These are phyloP conservation scores for bread wheat (Triticum aestivum) DNA, from an alignment of 176 grass and related monocot genomes.

Conservation along the genomic window DNA sequence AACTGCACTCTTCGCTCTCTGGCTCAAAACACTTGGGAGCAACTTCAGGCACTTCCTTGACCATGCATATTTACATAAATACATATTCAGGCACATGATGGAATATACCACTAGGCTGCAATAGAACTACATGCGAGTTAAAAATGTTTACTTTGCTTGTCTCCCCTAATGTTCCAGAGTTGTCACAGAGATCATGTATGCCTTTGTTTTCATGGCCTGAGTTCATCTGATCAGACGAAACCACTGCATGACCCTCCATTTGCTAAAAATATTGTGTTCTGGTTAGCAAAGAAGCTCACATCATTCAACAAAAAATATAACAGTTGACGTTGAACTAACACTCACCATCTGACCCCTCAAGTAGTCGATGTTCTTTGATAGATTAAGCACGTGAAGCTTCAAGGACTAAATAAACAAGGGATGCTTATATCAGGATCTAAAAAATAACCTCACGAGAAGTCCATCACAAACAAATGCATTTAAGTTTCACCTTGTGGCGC, in stretches of 20 bases:
- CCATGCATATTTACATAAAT: constrained; percentile 42
- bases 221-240: constrained; percentile 27
- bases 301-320: constrained; percentile 15
- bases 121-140: constrained; percentile 18
- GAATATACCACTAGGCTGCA: not conserved
- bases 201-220: not conserved
- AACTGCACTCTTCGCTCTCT: constrained; percentile 12
- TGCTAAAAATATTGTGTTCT: not conserved
- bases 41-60: constrained; percentile 77
- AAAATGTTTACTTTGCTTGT: constrained; percentile 39
- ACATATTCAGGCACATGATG: constrained; percentile 29
- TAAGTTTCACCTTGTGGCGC: constrained; percentile 59
- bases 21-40: constrained; percentile 25
- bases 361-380: constrained; percentile 76
- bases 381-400: constrained; percentile 88
- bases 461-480: not conserved
- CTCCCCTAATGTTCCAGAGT: constrained; percentile 27
- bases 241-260: constrained; percentile 18
- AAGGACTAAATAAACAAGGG: constrained; percentile 55
- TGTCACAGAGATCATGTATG: constrained; percentile 6
- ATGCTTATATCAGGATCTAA: constrained; percentile 23
- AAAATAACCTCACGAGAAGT: constrained; percentile 1
- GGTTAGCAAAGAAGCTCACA: not conserved
- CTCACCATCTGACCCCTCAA: constrained; percentile 67
- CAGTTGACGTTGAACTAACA: constrained; percentile 11